Percentiles rank a stretch among this genome's conserved stretches.
Conservation (phyloP, 441 rosid genomes). For the Croton setiger region DNA sequence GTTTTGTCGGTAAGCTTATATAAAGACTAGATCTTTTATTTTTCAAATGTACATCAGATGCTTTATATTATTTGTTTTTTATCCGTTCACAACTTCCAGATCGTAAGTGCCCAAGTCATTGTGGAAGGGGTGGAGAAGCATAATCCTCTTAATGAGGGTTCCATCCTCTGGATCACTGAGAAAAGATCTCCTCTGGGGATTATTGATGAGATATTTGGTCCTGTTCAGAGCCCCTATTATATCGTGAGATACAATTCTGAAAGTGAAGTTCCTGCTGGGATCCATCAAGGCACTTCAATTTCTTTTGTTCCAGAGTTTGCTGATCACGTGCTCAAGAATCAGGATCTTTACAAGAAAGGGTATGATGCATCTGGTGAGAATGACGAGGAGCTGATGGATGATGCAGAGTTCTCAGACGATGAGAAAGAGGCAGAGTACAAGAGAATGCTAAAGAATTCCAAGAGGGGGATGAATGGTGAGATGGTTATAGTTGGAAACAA, state of each 20-base stretch:
- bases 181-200: slow-evolving; percentile 63
- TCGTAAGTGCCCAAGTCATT: slow-evolving; percentile 67
- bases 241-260: slow-evolving; percentile 90
- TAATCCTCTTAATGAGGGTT: slow-evolving; percentile 82
- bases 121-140: slow-evolving; percentile 87
- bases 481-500: slow-evolving; percentile 31
- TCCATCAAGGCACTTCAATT: slow-evolving; percentile 55
- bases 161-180: slow-evolving; percentile 83
- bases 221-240: slow-evolving; percentile 83
- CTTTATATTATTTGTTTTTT: slow-evolving; percentile 13
- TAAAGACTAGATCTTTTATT: background rate
- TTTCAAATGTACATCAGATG: background rate
- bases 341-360: slow-evolving; percentile 82
- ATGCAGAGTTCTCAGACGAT: slow-evolving; percentile 93
- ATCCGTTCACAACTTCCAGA: slow-evolving; percentile 35
- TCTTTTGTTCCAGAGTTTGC: slow-evolving; percentile 86
- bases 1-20: slow-evolving; percentile 63
- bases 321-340: slow-evolving; percentile 60
- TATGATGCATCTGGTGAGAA: slow-evolving; percentile 96
- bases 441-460: slow-evolving; percentile 63
- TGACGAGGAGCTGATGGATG: slow-evolving; percentile 83
- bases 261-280: slow-evolving; percentile 64
- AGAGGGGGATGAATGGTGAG: slow-evolving; percentile 56
- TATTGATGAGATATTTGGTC: slow-evolving; percentile 95
- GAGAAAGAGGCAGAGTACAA: slow-evolving; percentile 84